Evolutionary conservation across 331 rosid species (phyloP), one percentile per base, ranked within the genome.

Genomic region (Pyrus hybrid): DNA sequence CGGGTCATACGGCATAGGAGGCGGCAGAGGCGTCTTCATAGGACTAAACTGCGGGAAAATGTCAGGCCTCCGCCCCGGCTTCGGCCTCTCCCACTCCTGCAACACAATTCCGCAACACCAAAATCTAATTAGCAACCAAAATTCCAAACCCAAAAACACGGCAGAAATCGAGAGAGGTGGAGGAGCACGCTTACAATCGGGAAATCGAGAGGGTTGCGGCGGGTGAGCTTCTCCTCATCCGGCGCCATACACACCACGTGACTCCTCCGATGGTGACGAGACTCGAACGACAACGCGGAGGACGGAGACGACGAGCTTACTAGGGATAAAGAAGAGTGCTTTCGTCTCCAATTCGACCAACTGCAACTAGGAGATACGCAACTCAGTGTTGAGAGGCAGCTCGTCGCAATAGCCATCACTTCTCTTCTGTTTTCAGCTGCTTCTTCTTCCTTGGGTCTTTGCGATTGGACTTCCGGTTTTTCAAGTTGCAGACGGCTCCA

Each of bases 11-110:
- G 97, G 97, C 87, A 89, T 49, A 23, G 97, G 97, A 22, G 94
- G 88, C 3, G 97, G 97, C 73, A 91, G 82, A 11, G 97, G 97
- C 53, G 97, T 84, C 81, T 91, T 93, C 96, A 93, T 90, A 30
- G 98, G 98, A 74, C 98, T 90, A 72, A 93, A 93, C 77, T 93
- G 96, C 7, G 98, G 98, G 53, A 93, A 91, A 64, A 93, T 93
- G 76, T 93, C 96, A 2, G 96, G 87, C 77, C 98, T 89, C 63
- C 96, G 79, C 53, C 97, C 96, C 7, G 98, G 98, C 74, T 75
- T 91, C 9, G 98, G 93, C 74, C 84, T 91, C 63, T 87, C 95
- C 98, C 98, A 93, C 80, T 93, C 98, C 98, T 93, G 75, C 72
- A 68, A 58, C 22, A 7, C 80, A 32, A 41, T 23, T 23, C 63